A percentile compares a stretch with the other conserved stretches of the same genome.
Evolutionary conservation across 164 flowering plant species (phyloP).

Genomic region (Chloranthus sessilifolius): DNA sequence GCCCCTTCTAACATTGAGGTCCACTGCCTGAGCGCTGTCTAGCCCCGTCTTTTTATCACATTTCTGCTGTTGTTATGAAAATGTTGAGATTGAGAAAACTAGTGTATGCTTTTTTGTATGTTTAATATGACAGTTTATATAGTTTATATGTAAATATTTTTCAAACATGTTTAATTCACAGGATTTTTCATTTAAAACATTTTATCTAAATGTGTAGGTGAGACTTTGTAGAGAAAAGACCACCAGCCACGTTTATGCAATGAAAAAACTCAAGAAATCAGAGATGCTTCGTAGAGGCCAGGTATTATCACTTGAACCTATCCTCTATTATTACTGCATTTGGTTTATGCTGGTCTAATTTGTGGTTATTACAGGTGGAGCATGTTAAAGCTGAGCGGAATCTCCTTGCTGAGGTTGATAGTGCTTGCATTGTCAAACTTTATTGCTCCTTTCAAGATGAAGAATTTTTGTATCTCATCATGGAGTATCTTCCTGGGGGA

Average conservation of each 20-base stretch:
- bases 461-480: slow-evolving; percentile 42
- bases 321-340: background rate
- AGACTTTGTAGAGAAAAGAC: slow-evolving; percentile 36
- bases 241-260: slow-evolving; percentile 35
- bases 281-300: slow-evolving; percentile 43
- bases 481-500: slow-evolving; percentile 58
- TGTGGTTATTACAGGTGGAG: slow-evolving; percentile 30
- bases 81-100: background rate
- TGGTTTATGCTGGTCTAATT: background rate
- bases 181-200: background rate
- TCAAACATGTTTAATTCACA: background rate
- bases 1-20: too few relatives aligned
- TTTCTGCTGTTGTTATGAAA: too few relatives aligned
- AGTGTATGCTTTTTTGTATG: background rate
- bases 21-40: too few relatives aligned
- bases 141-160: background rate
- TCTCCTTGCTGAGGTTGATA: slow-evolving; percentile 53
- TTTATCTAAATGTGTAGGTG: slow-evolving; percentile 19
- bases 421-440: slow-evolving; percentile 45
- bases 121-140: background rate
- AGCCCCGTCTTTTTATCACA: too few relatives aligned
- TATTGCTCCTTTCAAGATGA: slow-evolving; percentile 53
- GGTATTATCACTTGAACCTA: slow-evolving; percentile 11
- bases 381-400: slow-evolving; percentile 55
- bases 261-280: slow-evolving; percentile 37